Conservation (phyloP, 2,329 filamentous ascomycete species). For the Ascochyta lentis region DNA sequence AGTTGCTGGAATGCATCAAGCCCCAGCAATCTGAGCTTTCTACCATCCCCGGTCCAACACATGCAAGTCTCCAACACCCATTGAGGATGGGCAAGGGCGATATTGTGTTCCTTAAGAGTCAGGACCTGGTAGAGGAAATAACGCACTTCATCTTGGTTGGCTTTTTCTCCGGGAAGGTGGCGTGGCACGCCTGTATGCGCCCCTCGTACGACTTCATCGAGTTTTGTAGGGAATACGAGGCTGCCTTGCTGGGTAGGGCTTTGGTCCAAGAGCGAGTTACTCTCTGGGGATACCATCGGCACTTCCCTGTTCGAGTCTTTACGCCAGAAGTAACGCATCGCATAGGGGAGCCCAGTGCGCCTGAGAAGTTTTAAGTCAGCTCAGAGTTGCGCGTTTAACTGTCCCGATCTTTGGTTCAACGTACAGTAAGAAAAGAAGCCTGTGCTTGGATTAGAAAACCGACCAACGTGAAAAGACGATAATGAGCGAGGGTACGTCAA, state of each 20-base stretch:
- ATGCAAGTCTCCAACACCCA: slow-evolving; percentile 37
- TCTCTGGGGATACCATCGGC: neutral
- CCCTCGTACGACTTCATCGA: neutral
- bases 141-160: slow-evolving; percentile 22
- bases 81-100: slow-evolving; percentile 27
- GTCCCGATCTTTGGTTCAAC: neutral
- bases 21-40: slow-evolving; percentile 14
- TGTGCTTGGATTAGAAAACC: neutral
- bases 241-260: neutral
- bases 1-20: slow-evolving; percentile 14
- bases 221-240: neutral
- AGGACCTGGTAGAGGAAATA: slow-evolving; percentile 32
- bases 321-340: neutral
- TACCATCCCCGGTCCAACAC: slow-evolving; percentile 25
- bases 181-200: neutral
- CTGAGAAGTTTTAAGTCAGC: neutral
- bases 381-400: no score
- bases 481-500: neutral
- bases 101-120: slow-evolving; percentile 15
- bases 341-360: neutral
- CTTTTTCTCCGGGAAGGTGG: slow-evolving; percentile 11
- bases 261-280: neutral
- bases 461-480: neutral
- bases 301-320: neutral
- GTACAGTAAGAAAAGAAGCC: neutral